phyloP scores from a whole-genome alignment of 2,329 filamentous ascomycete species.

The Colletotrichum horii region DNA sequence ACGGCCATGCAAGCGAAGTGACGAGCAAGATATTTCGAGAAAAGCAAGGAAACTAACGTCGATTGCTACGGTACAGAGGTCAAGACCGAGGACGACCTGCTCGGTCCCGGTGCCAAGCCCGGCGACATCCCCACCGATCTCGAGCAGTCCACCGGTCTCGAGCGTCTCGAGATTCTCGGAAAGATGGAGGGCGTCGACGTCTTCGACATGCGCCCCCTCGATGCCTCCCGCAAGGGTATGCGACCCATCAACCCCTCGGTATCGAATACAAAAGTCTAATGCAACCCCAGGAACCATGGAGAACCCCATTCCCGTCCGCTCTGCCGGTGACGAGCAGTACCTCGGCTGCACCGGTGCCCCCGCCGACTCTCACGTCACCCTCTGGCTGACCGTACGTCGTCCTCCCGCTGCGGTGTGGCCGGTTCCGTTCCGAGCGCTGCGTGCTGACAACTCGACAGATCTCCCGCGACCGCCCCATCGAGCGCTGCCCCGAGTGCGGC shows the following conservation, averaged over 20 bases:
- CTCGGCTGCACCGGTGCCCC: constrained; percentile 94
- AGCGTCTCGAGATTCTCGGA: constrained; percentile 97
- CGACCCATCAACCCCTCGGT: background rate
- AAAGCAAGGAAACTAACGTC: constrained; percentile 3
- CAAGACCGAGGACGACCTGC: constrained; percentile 79
- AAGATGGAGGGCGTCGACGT: constrained; percentile 99
- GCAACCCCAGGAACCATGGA: constrained; percentile 76
- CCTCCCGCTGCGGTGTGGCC: constrained; percentile 11
- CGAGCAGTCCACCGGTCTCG: constrained; percentile 95
- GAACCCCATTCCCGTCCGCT: constrained; percentile 88
- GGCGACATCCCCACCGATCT: constrained; percentile 92
- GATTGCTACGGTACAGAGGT: constrained; percentile 67
- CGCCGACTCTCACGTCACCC: constrained; percentile 87
- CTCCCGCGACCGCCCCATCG: constrained; percentile 85
- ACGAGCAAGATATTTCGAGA: background rate
- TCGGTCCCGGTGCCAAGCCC: constrained; percentile 79
- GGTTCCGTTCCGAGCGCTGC: background rate
- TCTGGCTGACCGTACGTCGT: constrained; percentile 84
- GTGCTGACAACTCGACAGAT: constrained; percentile 55
- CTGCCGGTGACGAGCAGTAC: constrained; percentile 95
- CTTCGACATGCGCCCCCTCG: constrained; percentile 97
- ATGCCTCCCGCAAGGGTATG: constrained; percentile 83
- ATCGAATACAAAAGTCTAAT: constrained; percentile 26
- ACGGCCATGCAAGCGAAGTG: background rate
- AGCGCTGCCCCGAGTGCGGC: constrained; percentile 97